phyloP scores from a whole-genome alignment of 1,139 yeast species.

The Hemisphaericaspora xylofermentans region DNA sequence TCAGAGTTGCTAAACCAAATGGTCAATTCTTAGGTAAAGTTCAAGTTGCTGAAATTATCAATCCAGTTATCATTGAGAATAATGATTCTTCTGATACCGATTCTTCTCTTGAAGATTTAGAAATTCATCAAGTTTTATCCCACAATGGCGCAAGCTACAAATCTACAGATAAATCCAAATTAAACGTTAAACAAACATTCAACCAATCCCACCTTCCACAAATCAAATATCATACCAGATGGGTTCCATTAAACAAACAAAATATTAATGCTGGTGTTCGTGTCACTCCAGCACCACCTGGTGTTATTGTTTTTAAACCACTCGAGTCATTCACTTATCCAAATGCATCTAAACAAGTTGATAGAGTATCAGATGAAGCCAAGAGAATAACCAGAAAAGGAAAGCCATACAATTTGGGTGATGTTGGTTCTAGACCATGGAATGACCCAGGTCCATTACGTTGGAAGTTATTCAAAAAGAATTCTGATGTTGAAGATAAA shows the following conservation, averaged over 20 bases:
- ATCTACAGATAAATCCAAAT: conserved; percentile 16
- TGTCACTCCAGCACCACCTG: conserved; percentile 83
- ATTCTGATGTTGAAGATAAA: conserved; percentile 11
- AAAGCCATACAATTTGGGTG: conserved; percentile 38
- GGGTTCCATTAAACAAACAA: conserved; percentile 74
- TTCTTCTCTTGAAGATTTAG: conserved; percentile 29
- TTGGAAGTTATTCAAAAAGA: conserved; percentile 33
- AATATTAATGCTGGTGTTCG: conserved; percentile 57
- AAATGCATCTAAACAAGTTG: conserved; percentile 74
- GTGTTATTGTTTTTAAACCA: conserved; percentile 83
- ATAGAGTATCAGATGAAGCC: conserved; percentile 66
- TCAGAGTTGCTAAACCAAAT: conserved; percentile 75
- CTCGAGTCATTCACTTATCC: conserved; percentile 80
- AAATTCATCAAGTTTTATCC: conserved; percentile 45
- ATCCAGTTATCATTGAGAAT: conserved; percentile 45
- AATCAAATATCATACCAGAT: conserved; percentile 57
- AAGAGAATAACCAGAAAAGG: conserved; percentile 65
- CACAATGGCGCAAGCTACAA: conserved; percentile 22
- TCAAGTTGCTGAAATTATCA: conserved; percentile 63
- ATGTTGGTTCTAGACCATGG: conserved; percentile 81
- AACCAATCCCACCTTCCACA: conserved; percentile 27
- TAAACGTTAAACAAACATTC: conserved; percentile 14
- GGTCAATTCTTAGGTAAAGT: conserved; percentile 84
- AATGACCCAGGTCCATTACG: conserved; percentile 78
- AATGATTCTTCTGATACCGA: conserved; percentile 13